phyloP scores from a whole-genome alignment of 805 yeast genomes.

The Candida chauliodis region DNA sequence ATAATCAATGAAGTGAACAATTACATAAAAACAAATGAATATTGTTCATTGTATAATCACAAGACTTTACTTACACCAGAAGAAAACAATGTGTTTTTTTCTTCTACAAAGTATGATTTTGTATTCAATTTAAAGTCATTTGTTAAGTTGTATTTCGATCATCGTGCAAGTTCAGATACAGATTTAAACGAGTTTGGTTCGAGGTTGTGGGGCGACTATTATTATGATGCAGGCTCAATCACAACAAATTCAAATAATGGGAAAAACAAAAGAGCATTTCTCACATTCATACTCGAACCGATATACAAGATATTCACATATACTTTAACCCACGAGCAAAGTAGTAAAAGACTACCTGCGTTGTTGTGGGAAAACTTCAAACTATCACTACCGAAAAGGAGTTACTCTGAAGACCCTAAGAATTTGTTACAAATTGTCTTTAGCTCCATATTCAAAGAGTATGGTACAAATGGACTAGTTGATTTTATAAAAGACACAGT shows the following conservation, averaged over 20 bases:
- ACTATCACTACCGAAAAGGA: slow-evolving; percentile 37
- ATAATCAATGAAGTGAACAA: slow-evolving; percentile 63
- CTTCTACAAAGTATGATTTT: slow-evolving; percentile 60
- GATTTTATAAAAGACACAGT: slow-evolving; percentile 37
- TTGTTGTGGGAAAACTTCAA: slow-evolving; percentile 50
- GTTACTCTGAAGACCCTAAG: slow-evolving; percentile 53
- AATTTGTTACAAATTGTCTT: slow-evolving; percentile 56
- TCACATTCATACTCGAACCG: slow-evolving; percentile 69
- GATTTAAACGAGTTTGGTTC: slow-evolving; percentile 40
- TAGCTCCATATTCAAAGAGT: slow-evolving; percentile 42
- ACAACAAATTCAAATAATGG: slow-evolving; percentile 24
- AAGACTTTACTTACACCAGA: slow-evolving; percentile 52
- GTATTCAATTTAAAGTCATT: slow-evolving; percentile 68
- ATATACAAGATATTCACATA: slow-evolving; percentile 70
- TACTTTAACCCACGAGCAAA: slow-evolving; percentile 51
- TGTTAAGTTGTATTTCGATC: slow-evolving; percentile 44
- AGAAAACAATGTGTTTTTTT: slow-evolving; percentile 66
- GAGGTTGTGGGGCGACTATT: slow-evolving; percentile 77
- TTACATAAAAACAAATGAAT: slow-evolving; percentile 37
- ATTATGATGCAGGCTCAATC: slow-evolving; percentile 50
- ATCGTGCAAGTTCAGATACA: slow-evolving; percentile 10
- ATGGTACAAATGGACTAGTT: slow-evolving; percentile 44
- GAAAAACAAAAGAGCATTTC: slow-evolving; percentile 45
- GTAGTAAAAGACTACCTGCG: slow-evolving; percentile 30
- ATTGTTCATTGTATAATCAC: slow-evolving; percentile 22